Evolutionary conservation across 1,139 yeast species (phyloP), one percentile per base, ranked within the genome.

Genomic region (Geotrichum candidum): DNA sequence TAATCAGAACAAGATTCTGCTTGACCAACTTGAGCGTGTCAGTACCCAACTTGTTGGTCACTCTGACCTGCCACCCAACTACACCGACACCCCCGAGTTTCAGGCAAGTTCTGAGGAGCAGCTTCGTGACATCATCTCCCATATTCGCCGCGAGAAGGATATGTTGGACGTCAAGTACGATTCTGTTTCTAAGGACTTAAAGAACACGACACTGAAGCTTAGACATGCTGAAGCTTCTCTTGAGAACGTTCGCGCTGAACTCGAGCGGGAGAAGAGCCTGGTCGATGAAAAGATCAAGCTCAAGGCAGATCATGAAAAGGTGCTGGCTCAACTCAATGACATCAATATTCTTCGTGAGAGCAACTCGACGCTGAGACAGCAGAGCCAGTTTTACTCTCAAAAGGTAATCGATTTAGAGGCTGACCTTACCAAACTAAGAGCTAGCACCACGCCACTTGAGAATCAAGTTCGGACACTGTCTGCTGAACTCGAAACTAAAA

Each of bases 131-230:
- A 80, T 90, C 46, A 76, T 90, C 51, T 73, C 80, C 9, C 85
- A 82, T 68, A 77, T 90, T 63, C 86, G 92, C 58, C 85, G 88
- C 65, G 96, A 90, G 68, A 88, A 88, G 71, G 96, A 90, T 65
- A 78, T 85, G 4, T 80, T 86, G 1, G 89, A 86, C 61, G 81
- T 85, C 23, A 87, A 85, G 67, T 77, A 83, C 33, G 80, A 80
- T 11, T 76, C 80, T 31, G 74, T 80, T 31, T 71, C 72, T 18
- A 84, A 82, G 65, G 90, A 86, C 67, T 77, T 77, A 58, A 76
- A 76, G 58, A 75, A 80, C 46, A 73, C 84, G 51, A 77, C 80
- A 65, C 77, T 74, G 60, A 73, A 71, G 48, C 69, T 76, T 10
- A 72, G 70, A 31, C 74, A 72, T 56, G 67, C 74, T 3, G 61